Evolutionary conservation across 208 protist genomes (phyloP), one percentile per base, ranked within the genome.

Genomic region (Acanthamoeba culbertsoni): DNA sequence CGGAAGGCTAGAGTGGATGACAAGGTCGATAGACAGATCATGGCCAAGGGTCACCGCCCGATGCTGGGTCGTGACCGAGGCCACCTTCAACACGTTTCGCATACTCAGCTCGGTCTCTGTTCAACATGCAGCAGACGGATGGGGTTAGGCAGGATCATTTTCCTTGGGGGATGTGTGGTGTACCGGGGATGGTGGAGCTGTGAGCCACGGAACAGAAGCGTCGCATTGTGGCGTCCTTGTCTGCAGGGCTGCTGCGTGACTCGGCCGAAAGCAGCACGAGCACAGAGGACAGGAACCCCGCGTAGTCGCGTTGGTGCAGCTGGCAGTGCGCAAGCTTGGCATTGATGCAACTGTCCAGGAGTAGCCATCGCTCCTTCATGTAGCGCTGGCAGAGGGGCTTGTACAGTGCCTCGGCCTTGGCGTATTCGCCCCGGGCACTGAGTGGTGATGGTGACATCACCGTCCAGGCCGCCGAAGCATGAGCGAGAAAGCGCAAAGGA

Each of bases 391-490:
- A 82, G 42, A 82, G 45, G 16, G 71, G 28, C 45, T 82, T 82
- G 71, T 82, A 82, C 71, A 55, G 18, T 7, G 71, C 71, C 71
- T 82, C 42, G 71, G 71, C 71, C 71, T 82, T 82, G 18, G 71
- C 45, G 42, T 82, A 82, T 7, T 82, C 26, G 23, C n/a, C 43
- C 28, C 71, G 28, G 42, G 42, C 42, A 28, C 71, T 82, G 37
- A 59, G 51, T 14, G 23, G 23, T 26, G 6, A n/a, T 63, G 20
- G 3, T 6, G 7, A 73, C 33, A 14, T n/a, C 55, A 16, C 1
- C 63, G 35, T 18, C 23, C 33, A 40, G 6, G 28, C 71, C n/a
- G n/a, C n/a, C n/a, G n/a, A 28, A 55, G 20, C 53, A 37, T 12
- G 35, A 42, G 23, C 75, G 45, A 2, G 10, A 89, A 14, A 26